A percentile compares a stretch with the other conserved stretches of the same genome.
phyloP scores from a whole-genome alignment of 2,329 filamentous ascomycete species.

The Lecanicillium sp. region DNA sequence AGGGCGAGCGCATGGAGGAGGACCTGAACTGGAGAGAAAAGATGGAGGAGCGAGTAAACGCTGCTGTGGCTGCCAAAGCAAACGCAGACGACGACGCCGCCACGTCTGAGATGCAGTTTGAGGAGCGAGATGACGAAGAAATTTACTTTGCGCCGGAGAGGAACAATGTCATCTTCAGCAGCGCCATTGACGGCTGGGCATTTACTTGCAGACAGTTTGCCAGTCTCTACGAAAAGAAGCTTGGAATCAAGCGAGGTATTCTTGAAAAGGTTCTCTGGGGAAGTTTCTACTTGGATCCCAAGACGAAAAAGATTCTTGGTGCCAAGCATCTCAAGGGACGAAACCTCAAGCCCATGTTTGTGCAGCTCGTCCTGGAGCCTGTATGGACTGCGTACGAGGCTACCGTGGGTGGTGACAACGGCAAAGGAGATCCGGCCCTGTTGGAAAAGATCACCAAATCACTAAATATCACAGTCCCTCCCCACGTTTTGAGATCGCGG shows the following conservation, averaged over 20 bases:
- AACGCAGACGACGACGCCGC: conserved; percentile 38
- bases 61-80: conserved; percentile 56
- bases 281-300: conserved; percentile 92
- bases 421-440: conserved; percentile 73
- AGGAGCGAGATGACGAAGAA: conserved; percentile 92
- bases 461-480: conserved; percentile 71
- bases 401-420: conserved; percentile 72
- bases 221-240: conserved; percentile 87
- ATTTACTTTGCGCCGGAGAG: conserved; percentile 97
- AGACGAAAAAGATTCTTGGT: conserved; percentile 87
- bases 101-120: conserved; percentile 61
- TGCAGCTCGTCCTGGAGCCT: conserved; percentile 89
- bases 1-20: conserved; percentile 97
- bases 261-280: conserved; percentile 97
- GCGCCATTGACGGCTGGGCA: conserved; percentile 97
- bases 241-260: conserved; percentile 81
- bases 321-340: conserved; percentile 90
- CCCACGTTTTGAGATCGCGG: conserved; percentile 75
- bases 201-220: conserved; percentile 96
- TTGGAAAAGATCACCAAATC: conserved; percentile 95
- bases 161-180: conserved; percentile 98
- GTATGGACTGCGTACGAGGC: conserved; percentile 95
- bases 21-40: conserved; percentile 92
- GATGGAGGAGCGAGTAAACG: conserved; percentile 78
- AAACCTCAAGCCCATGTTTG: conserved; percentile 91